Evolutionary conservation across 2,329 filamentous ascomycete species (phyloP).

Genomic region (Colletotrichum spaethianum): DNA sequence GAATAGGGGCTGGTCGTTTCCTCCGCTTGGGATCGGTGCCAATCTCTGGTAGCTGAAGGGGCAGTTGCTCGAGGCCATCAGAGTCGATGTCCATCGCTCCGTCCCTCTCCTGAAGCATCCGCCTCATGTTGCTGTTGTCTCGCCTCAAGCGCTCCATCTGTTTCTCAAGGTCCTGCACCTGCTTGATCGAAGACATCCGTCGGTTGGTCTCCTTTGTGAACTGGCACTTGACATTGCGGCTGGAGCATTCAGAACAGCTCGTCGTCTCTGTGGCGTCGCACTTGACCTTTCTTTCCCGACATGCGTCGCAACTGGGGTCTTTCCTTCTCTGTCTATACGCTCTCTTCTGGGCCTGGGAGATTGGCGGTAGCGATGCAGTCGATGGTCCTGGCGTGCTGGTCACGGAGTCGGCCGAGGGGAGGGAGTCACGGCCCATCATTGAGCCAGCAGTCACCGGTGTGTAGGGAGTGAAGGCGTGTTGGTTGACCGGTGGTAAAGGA

Average conservation of each 20-base stretch:
- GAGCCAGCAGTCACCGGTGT: conserved; percentile 65
- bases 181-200: conserved; percentile 99
- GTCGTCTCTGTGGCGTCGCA: conserved; percentile 97
- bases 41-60: conserved; percentile 74
- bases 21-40: conserved; percentile 76
- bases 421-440: conserved; percentile 71
- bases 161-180: conserved; percentile 96
- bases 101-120: conserved; percentile 69
- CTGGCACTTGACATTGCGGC: conserved; percentile 96
- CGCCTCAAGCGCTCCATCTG: conserved; percentile 86
- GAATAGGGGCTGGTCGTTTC: conserved; percentile 71
- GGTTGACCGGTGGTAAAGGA: conserved; percentile 62
- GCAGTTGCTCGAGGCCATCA: conserved; percentile 63
- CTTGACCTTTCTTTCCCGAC: conserved; percentile 86
- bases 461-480: conserved; percentile 66
- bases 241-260: conserved; percentile 97
- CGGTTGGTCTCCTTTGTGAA: conserved; percentile 99
- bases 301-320: conserved; percentile 97
- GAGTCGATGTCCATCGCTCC: conserved; percentile 65
- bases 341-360: conserved; percentile 82
- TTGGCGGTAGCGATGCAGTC: conserved; percentile 52
- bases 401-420: conserved; percentile 72
- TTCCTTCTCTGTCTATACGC: conserved; percentile 96
- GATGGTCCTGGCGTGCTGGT: conserved; percentile 67
- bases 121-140: conserved; percentile 82